phyloP scores from a whole-genome alignment of 1,139 yeast genomes.

The Saccharomyces pastorianus region DNA sequence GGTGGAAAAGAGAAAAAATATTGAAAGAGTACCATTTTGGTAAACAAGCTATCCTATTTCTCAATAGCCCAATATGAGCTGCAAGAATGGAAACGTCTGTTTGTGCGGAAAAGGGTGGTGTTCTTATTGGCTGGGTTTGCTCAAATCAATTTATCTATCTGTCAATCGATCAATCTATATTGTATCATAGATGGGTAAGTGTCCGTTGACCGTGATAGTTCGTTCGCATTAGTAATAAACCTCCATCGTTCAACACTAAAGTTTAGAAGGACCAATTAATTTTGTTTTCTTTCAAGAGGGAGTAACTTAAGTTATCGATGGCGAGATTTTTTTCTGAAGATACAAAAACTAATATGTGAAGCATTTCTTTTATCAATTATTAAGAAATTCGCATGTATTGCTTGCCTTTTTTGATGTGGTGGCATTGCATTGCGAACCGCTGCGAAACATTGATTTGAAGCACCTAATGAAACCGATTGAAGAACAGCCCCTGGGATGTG shows the following conservation, averaged over 20 bases:
- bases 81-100: no score
- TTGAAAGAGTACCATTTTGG: background rate
- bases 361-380: background rate
- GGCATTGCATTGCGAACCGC: background rate
- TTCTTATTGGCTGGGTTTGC: background rate
- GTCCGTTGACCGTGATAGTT: background rate
- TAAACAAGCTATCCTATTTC: background rate
- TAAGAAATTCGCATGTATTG: background rate
- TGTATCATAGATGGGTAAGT: background rate
- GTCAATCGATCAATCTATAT: background rate
- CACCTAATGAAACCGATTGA: background rate
- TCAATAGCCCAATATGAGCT: no score
- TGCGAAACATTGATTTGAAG: background rate
- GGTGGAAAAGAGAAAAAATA: background rate
- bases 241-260: background rate
- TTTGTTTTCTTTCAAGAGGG: slow-evolving; percentile 13
- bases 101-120: background rate
- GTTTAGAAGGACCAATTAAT: slow-evolving; percentile 13
- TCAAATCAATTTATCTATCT: background rate
- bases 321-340: background rate
- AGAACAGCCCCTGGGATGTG: background rate
- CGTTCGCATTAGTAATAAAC: background rate
- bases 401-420: background rate
- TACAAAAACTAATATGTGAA: background rate
- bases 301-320: slow-evolving; percentile 1